A percentile compares a stretch with the other conserved stretches of the same genome.
phyloP scores from a whole-genome alignment of 1,284 basidiomycete genomes.

The Ustilago crameri region DNA sequence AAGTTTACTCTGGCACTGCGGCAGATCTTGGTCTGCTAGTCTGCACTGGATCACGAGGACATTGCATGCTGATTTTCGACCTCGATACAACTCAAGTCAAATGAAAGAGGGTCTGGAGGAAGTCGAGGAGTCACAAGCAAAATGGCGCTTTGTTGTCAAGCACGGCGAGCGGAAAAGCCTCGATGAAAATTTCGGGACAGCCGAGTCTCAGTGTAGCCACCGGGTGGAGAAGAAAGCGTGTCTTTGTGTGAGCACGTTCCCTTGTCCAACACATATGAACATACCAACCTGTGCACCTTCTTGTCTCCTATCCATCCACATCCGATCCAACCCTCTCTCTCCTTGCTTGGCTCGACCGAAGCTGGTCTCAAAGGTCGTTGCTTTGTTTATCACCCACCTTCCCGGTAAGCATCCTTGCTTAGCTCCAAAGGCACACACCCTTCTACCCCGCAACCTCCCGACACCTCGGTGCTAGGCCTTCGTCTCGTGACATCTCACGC shows the following conservation, averaged over 20 bases:
- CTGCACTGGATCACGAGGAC: conserved; percentile 10
- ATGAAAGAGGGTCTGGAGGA: too few relatives aligned
- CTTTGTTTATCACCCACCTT: conserved; percentile 4
- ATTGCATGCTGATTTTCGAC: neutral
- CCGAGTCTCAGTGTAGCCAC: conserved; percentile 1
- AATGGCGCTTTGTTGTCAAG: neutral
- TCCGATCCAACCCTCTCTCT: neutral
- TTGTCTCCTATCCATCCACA: conserved; percentile 3
- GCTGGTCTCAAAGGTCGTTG: conserved; percentile 15
- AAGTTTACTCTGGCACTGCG: neutral
- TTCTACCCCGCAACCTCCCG: neutral
- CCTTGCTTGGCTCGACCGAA: conserved; percentile 13
- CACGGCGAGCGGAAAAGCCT: conserved; percentile 15
- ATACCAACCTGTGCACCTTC: neutral
- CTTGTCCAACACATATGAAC: conserved; percentile 2
- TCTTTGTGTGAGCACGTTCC: conserved; percentile 29
- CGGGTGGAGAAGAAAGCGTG: conserved; percentile 8
- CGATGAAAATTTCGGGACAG: conserved; percentile 13
- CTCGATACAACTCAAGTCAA: too few relatives aligned
- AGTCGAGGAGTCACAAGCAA: neutral
- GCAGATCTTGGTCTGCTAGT: neutral
- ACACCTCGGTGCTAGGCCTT: conserved; percentile 4
- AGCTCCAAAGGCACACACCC: conserved; percentile 2
- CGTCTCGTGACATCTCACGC: conserved; percentile 12
- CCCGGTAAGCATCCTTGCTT: conserved; percentile 26